phyloP scores from a whole-genome alignment of 2,329 filamentous ascomycete genomes.

The Chrysoporthe cubensis region DNA sequence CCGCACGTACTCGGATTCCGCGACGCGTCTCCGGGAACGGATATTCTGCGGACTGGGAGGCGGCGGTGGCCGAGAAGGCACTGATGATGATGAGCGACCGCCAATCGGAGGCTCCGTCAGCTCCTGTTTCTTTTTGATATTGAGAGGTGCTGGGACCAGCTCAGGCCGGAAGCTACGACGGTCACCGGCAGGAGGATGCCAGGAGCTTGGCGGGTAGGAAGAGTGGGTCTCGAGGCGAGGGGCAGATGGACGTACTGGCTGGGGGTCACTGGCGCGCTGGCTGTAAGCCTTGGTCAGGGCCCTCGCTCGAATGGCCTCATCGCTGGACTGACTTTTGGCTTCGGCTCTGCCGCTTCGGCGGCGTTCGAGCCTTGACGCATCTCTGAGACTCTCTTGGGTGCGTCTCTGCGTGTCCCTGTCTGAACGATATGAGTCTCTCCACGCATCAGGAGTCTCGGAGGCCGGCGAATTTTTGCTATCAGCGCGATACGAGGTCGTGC shows the following conservation, averaged over 20 bases:
- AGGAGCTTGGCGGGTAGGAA: neutral
- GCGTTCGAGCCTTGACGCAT: neutral
- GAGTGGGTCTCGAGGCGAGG: neutral
- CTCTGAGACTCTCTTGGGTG: neutral
- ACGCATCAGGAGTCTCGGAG: neutral
- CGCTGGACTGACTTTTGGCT: neutral
- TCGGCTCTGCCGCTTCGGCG: neutral
- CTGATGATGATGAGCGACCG: neutral
- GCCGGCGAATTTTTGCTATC: neutral
- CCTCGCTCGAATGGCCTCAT: conserved; percentile 9
- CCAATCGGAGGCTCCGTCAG: neutral
- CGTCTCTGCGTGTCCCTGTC: neutral
- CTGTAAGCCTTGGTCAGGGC: conserved; percentile 6
- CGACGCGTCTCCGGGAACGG: neutral
- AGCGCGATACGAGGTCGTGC: neutral
- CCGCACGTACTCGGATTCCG: neutral
- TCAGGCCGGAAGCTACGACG: neutral
- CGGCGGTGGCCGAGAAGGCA: neutral
- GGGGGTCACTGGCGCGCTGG: neutral
- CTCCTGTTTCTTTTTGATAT: neutral
- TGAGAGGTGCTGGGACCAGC: conserved; percentile 4
- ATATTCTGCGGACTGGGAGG: neutral
- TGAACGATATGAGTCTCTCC: neutral
- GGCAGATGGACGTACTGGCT: neutral
- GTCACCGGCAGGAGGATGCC: neutral